Percentiles rank a stretch among this genome's conserved stretches.
phyloP scores from a whole-genome alignment of 2,329 filamentous ascomycete genomes.

The Botrytis pseudocinerea region DNA sequence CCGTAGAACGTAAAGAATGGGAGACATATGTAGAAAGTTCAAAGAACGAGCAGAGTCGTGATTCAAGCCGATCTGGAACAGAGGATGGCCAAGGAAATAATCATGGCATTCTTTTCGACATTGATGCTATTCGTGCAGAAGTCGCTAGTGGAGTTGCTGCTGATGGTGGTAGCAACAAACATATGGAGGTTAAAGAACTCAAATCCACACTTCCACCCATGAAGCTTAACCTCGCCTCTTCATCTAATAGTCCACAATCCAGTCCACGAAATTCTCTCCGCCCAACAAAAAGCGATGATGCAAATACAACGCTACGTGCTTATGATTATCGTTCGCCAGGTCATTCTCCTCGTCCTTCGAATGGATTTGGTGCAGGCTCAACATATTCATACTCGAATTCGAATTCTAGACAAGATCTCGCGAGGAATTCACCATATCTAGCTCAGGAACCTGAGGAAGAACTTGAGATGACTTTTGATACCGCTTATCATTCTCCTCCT shows the following conservation, averaged over 20 bases:
- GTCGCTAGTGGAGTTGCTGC: slow-evolving; percentile 52
- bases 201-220: slow-evolving; percentile 88
- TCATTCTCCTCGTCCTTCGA: slow-evolving; percentile 27
- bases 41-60: slow-evolving; percentile 48
- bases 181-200: slow-evolving; percentile 71
- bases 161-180: slow-evolving; percentile 30
- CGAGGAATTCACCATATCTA: slow-evolving; percentile 22
- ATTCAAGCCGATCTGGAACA: slow-evolving; percentile 15
- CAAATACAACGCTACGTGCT: slow-evolving; percentile 38
- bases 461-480: slow-evolving; percentile 73
- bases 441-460: slow-evolving; percentile 44
- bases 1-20: slow-evolving; percentile 81
- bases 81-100: slow-evolving; percentile 41
- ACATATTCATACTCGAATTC: slow-evolving; percentile 20
- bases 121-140: slow-evolving; percentile 89
- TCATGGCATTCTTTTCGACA: slow-evolving; percentile 75
- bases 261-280: slow-evolving; percentile 41
- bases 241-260: slow-evolving; percentile 10
- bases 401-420: slow-evolving; percentile 14
- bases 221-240: slow-evolving; percentile 62
- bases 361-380: slow-evolving; percentile 15
- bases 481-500: slow-evolving; percentile 46
- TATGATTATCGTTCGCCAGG: slow-evolving; percentile 23
- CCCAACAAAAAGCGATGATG: slow-evolving; percentile 51
- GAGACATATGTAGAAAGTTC: slow-evolving; percentile 80